Percentiles rank a stretch among this genome's conserved stretches.
Evolutionary conservation across 2,329 filamentous ascomycete species (phyloP).

Genomic region (Helotiales sp.): DNA sequence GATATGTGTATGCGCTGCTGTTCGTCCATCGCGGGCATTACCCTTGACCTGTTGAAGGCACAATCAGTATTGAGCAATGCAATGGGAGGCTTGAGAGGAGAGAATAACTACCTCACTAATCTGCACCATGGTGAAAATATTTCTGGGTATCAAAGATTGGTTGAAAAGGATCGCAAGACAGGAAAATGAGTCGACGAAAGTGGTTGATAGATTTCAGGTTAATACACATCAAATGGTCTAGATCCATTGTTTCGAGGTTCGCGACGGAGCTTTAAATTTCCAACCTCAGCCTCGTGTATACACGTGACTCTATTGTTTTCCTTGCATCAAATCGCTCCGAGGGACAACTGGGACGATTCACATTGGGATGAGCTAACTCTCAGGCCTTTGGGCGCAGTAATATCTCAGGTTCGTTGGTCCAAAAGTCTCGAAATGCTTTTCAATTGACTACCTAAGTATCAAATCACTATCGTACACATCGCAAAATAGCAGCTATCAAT

Average conservation of each 20-base stretch:
- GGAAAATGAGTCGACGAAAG: neutral
- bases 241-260: neutral
- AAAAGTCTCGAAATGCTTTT: slow-evolving; percentile 1
- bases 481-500: neutral
- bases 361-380: too few species aligned
- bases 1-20: slow-evolving; percentile 96
- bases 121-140: slow-evolving; percentile 67
- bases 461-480: slow-evolving; percentile 25
- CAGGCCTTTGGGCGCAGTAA: too few species aligned
- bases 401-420: neutral
- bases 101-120: too few species aligned
- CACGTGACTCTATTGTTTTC: too few species aligned
- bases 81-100: too few species aligned
- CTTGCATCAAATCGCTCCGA: too few species aligned
- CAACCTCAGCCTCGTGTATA: neutral
- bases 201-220: neutral
- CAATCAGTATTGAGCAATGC: too few species aligned
- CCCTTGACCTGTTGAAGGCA: too few species aligned
- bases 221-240: neutral
- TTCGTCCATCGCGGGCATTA: slow-evolving; percentile 92
- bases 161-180: neutral
- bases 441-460: slow-evolving; percentile 7
- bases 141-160: neutral
- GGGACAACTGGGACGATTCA: too few species aligned
- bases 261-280: neutral